Base-by-base conservation (phyloP, 1,284 basidiomycete genomes). In the Leccinum proximum region DNA sequence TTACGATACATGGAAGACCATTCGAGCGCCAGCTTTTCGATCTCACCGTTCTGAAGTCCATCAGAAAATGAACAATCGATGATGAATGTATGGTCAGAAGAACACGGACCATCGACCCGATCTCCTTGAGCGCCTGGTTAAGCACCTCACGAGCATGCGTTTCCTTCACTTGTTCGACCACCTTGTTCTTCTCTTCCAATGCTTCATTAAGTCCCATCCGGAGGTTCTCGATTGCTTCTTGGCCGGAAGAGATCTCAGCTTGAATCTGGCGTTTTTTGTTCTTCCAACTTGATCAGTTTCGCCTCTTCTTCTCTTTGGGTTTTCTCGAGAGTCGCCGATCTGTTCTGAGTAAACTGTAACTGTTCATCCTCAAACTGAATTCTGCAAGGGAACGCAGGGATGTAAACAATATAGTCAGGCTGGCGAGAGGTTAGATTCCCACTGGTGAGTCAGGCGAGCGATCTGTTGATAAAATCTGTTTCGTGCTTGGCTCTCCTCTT, bases 111-210 rank as follows among this genome's bases (percentile, higher is more conserved):
- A 88, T 91, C 16, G 80, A 80, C 1, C 92, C 87, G 64, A 98
- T 94, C 74, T 98, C 96, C 78, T 98, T 98, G 67, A 96, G 76
- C 1, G 89, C 88, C 68, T 91, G 88, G 73, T 99, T 96, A 42
- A 98, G 82, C 0, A 84, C 83, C 69, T 91, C 86, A 70, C 89
- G 92, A 16, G 80, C 75, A 5, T 89, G 85, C 1, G 83, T 84
- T 72, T 87, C 87, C 78, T 95, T 94, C 33, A 86, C 87, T 40
- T 88, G 84, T 35, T 97, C 95, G 2, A 97, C 85, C 2, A 74
- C 79, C 70, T 87, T 87, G 2, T 81, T 87, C 77, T 85, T 88
- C 71, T 88, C 87, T 26, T 92, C 88, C 42, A 92, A 78, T 5
- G 78, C 79, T 58, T 86, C 87, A 26, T 88, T 87, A 33, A 96